These are phyloP conservation scores for Misopates orontium DNA, from an alignment of 257 asterid species.

Conservation along the genomic window DNA sequence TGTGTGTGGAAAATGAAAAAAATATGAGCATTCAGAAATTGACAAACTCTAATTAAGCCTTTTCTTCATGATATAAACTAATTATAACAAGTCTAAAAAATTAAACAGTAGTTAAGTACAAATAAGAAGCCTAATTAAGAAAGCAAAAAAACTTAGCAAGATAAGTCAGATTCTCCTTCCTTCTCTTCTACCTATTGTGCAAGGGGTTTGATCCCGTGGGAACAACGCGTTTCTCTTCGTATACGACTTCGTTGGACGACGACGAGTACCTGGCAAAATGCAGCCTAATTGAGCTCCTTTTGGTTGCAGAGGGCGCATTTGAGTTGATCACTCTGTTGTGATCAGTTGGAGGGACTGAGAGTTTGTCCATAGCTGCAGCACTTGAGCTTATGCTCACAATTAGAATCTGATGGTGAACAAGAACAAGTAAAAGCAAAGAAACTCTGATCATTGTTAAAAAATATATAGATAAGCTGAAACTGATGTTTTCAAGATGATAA, in stretches of 20 bases:
- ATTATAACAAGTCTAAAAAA: no score
- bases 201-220: conserved; percentile 69
- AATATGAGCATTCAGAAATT: no score
- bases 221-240: conserved; percentile 45
- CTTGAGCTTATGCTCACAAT: conserved; percentile 23
- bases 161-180: no score
- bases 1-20: no score
- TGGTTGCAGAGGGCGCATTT: conserved; percentile 10
- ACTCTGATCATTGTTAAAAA: conserved; percentile 26
- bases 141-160: no score
- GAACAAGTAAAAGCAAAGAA: conserved; percentile 40
- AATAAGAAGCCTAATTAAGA: no score
- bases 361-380: conserved; percentile 5
- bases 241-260: conserved; percentile 24
- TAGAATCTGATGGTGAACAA: conserved; percentile 42
- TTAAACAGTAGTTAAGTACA: no score
- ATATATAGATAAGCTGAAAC: no score
- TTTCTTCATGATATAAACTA: no score
- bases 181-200: conserved; percentile 52
- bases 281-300: conserved; percentile 33
- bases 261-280: conserved; percentile 44
- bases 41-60: no score
- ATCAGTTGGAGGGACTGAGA: conserved; percentile 10
- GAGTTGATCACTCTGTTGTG: not conserved
- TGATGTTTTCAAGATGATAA: no score